Evolutionary conservation across 805 yeast genomes (phyloP).

Genomic region (Ascoidea rubescens): DNA sequence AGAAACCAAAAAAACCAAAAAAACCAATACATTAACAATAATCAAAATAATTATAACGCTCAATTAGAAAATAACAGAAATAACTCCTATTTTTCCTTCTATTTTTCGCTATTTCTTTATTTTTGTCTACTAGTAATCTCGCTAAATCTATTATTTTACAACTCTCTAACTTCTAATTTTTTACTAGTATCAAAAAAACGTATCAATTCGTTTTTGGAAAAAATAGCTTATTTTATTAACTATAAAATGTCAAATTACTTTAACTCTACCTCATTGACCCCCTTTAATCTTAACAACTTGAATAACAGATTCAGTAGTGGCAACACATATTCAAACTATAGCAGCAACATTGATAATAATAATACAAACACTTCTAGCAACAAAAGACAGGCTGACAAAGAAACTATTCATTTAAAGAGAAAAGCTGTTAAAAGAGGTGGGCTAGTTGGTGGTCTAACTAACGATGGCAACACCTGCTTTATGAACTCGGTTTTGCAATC

Average conservation of each 20-base stretch:
- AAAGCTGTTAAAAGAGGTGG: slow-evolving; percentile 51
- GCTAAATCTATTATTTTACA: no score
- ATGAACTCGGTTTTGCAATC: slow-evolving; percentile 86
- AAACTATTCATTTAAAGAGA: slow-evolving; percentile 4
- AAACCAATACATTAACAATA: no score
- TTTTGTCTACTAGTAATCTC: neutral
- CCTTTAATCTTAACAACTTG: no score
- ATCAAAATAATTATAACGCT: no score
- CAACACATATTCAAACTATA: neutral
- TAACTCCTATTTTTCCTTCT: neutral
- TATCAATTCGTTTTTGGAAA: no score
- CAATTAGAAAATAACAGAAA: no score
- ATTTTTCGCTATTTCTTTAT: neutral
- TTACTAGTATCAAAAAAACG: no score
- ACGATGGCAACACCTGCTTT: slow-evolving; percentile 90
- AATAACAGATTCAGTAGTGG: no score
- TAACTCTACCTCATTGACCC: no score
- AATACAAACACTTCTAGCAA: neutral
- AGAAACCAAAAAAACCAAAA: no score
- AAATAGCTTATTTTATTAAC: no score
- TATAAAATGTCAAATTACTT: no score
- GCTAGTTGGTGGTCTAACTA: slow-evolving; percentile 69
- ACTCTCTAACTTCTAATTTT: neutral
- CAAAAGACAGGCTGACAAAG: neutral
- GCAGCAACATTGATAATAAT: neutral